Base-by-base conservation (phyloP, 2,329 filamentous ascomycete genomes). In the Botrytis byssoidea region DNA sequence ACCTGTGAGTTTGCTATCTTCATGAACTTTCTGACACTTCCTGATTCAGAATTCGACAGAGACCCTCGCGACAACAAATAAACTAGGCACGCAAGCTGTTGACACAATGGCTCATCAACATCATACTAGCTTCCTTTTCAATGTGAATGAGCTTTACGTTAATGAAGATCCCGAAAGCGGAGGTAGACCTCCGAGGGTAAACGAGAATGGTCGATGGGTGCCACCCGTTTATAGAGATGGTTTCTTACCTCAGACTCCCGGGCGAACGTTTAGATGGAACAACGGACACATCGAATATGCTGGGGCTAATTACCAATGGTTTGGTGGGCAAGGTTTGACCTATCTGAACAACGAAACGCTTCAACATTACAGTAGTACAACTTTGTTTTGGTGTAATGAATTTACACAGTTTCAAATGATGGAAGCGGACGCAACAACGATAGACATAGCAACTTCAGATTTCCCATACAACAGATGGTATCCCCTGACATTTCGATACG, bases 141-240 rank as follows among this genome's bases (percentile, higher is more conserved):
- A 83, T 75, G 82, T 83, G 60, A 81, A 84, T 51, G 83, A 85
- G 16, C 80, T 85, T 8, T 80, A 83, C 5, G 77, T 82, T 12
- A 78, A 81, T 51, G 83, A 80, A 3, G 74, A 79, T n/a, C 69
- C 74, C 4, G 42, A 75, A 2, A n/a, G 32, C 4, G 63, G 63
- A 3, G 77, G 75, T 32, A 74, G 74, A n/a, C 57, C 76, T 29
- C 35, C 64, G 22, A 73, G 75, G 60, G 10, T 46, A 18, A 66
- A 76, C 40, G 73, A 73, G 4, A 48, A 76, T 73, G 74, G 75
- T 1, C 72, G 73, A 37, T 81, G 78, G 79, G 9, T 61, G 6
- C 79, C 79, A 9, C 79, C 79, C 37, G 48, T 70, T 5, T 29
- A 44, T 16, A 20, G 29, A 20, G 57, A 59, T 20, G 79, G 77